Conservation (phyloP, 2,329 filamentous ascomycete genomes). For the Leptodontidium sp. region DNA sequence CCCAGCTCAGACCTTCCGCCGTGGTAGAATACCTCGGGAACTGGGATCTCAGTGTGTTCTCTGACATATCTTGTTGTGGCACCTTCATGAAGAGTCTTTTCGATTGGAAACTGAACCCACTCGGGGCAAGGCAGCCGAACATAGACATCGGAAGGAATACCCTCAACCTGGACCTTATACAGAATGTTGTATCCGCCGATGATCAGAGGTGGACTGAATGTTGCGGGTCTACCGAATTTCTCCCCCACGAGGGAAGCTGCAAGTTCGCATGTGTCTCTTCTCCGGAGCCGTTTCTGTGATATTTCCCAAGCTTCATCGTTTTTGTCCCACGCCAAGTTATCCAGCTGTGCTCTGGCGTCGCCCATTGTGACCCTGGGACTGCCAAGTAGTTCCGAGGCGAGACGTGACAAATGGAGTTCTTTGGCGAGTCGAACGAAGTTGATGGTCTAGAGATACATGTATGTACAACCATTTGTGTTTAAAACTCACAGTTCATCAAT, state of each 20-base stretch:
- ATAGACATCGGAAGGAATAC: not conserved
- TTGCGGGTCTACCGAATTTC: constrained; percentile 32
- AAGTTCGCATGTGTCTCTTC: constrained; percentile 20
- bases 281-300: constrained; percentile 29
- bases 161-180: constrained; percentile 35
- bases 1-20: constrained; percentile 29
- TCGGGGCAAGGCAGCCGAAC: constrained; percentile 14
- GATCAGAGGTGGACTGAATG: constrained; percentile 30
- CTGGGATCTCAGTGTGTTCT: constrained; percentile 30
- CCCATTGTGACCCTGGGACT: not conserved
- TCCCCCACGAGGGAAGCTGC: constrained; percentile 26
- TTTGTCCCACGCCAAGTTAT: constrained; percentile 37
- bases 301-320: constrained; percentile 36
- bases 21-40: constrained; percentile 32
- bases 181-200: constrained; percentile 37
- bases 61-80: constrained; percentile 28
- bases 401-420: not conserved
- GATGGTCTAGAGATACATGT: too few species aligned
- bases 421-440: too few species aligned
- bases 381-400: not conserved
- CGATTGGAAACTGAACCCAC: constrained; percentile 29
- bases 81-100: constrained; percentile 32
- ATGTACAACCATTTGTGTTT: too few species aligned
- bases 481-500: too few species aligned
- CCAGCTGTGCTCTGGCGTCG: constrained; percentile 23